Percentiles rank a stretch among this genome's conserved stretches.
phyloP scores from a whole-genome alignment of 441 rosid genomes.

The Viola pubescens region DNA sequence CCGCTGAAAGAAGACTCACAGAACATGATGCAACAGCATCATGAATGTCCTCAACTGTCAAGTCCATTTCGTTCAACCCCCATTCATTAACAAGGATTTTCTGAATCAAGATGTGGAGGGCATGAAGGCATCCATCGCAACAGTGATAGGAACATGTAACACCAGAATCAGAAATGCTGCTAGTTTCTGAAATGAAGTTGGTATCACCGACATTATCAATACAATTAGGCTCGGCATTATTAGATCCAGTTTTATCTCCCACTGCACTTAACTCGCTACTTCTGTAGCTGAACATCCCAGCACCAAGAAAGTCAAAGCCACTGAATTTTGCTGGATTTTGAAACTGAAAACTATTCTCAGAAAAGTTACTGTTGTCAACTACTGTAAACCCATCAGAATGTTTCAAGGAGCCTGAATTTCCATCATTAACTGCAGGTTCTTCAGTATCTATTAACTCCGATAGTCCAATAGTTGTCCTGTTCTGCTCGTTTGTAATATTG shows the following conservation, averaged over 20 bases:
- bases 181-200: slow-evolving; percentile 19
- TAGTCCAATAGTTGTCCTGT: slow-evolving; percentile 22
- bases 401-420: slow-evolving; percentile 19
- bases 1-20: slow-evolving; percentile 51
- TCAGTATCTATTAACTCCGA: slow-evolving; percentile 21
- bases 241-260: slow-evolving; percentile 13
- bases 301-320: slow-evolving; percentile 11
- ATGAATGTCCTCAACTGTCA: slow-evolving; percentile 58
- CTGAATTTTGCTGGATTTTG: slow-evolving; percentile 21
- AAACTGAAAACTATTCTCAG: slow-evolving; percentile 24
- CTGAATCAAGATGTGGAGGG: slow-evolving; percentile 45
- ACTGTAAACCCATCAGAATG: slow-evolving; percentile 25
- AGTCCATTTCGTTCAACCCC: slow-evolving; percentile 33
- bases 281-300: slow-evolving; percentile 18
- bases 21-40: slow-evolving; percentile 65
- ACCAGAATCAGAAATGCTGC: slow-evolving; percentile 26
- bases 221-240: slow-evolving; percentile 17
- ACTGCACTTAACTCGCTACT: slow-evolving; percentile 18
- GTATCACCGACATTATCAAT: slow-evolving; percentile 18
- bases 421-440: slow-evolving; percentile 19
- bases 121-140: slow-evolving; percentile 53
- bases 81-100: slow-evolving; percentile 37
- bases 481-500: slow-evolving; percentile 25
- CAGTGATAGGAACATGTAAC: slow-evolving; percentile 54
- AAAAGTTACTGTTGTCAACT: slow-evolving; percentile 15